Evolutionary conservation across 164 flowering plant genomes (phyloP).

Genomic region (Cinnamomum chago): DNA sequence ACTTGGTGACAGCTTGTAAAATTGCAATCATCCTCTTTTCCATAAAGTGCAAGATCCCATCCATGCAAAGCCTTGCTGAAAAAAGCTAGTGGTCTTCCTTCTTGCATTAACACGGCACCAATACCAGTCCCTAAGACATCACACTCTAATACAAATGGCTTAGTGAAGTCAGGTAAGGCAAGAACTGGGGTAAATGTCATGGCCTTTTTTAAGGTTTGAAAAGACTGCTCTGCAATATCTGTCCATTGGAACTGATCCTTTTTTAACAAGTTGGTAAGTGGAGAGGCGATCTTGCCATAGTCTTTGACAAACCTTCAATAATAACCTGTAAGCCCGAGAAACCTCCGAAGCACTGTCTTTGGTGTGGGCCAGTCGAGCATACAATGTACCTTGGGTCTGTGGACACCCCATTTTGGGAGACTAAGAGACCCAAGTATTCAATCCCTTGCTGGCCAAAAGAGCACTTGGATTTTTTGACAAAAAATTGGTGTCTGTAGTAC

Average conservation of each 20-base stretch:
- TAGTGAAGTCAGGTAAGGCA: not conserved
- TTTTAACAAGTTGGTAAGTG: not conserved
- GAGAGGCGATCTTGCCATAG: not conserved
- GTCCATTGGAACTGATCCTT: not conserved
- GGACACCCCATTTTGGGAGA: not conserved
- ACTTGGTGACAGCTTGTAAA: not conserved
- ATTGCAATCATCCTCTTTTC: slow-evolving; percentile 2
- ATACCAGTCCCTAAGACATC: not conserved
- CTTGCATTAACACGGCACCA: not conserved
- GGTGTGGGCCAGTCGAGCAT: not conserved
- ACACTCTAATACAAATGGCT: not conserved
- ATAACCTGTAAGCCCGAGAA: not conserved
- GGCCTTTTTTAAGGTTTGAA: not conserved
- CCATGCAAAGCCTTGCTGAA: not conserved
- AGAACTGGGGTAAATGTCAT: not conserved
- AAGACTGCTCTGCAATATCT: not conserved
- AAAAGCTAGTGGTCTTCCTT: not conserved
- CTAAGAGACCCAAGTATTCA: slow-evolving; percentile 8
- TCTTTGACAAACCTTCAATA: not conserved
- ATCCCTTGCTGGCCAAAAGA: not conserved
- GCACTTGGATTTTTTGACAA: slow-evolving; percentile 2
- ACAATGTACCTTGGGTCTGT: not conserved
- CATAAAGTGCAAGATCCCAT: not conserved
- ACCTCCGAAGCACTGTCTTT: not conserved
- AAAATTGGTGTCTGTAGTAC: not conserved